A percentile compares a stretch with the other conserved stretches of the same genome.
Conservation (phyloP, 2,329 filamentous ascomycete genomes). For the Tricladium varicosporioides region DNA sequence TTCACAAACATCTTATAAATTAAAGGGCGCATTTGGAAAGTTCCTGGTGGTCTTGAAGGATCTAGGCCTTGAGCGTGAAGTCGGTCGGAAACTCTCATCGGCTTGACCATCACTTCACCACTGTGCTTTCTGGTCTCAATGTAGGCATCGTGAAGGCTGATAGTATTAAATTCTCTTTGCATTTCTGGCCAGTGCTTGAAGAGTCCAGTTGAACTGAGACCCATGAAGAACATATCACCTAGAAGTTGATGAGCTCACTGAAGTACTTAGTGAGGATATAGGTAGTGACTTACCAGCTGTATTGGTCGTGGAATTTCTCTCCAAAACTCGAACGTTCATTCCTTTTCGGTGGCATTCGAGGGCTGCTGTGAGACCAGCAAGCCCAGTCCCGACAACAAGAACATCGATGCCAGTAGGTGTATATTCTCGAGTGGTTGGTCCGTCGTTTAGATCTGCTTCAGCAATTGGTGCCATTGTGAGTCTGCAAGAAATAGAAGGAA, state of each 20-base stretch:
- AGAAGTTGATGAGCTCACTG: neutral
- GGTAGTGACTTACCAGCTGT: constrained; percentile 5
- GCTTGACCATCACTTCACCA: constrained; percentile 40
- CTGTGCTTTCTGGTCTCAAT: constrained; percentile 7
- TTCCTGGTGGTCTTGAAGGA: constrained; percentile 48
- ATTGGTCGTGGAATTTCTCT: constrained; percentile 26
- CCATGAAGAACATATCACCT: constrained; percentile 60
- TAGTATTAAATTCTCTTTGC: constrained; percentile 44
- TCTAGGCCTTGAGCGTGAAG: constrained; percentile 28
- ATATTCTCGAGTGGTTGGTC: neutral
- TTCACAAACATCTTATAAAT: constrained; percentile 54
- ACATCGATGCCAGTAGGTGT: constrained; percentile 40
- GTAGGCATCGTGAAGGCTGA: constrained; percentile 13
- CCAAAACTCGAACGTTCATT: constrained; percentile 43
- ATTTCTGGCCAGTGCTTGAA: constrained; percentile 56
- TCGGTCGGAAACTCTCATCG: constrained; percentile 48
- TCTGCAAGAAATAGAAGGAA: too few species aligned
- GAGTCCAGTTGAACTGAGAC: constrained; percentile 53
- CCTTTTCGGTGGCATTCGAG: constrained; percentile 59
- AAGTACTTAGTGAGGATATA: neutral
- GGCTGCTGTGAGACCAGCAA: constrained; percentile 56
- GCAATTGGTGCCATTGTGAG: neutral
- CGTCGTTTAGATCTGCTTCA: neutral
- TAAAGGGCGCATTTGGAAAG: constrained; percentile 54
- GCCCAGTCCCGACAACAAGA: constrained; percentile 51